These are phyloP conservation scores for Nitzschia sp. DNA, from an alignment of 108 stramenopile species.

Conservation along the genomic window DNA sequence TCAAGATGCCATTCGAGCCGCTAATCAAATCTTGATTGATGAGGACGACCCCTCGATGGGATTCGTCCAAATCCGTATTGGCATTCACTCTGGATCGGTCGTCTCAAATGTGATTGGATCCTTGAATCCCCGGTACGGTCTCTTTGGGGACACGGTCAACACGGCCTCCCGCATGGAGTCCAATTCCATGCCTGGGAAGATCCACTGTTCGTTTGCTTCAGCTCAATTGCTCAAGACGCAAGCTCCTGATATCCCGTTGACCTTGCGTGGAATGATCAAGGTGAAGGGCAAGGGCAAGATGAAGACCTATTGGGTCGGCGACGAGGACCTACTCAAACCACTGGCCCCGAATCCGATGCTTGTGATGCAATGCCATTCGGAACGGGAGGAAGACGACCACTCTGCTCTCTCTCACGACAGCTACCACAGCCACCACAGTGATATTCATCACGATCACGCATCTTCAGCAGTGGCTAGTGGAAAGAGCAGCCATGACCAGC, in stretches of 20 bases:
- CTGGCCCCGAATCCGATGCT: background rate
- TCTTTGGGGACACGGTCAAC: conserved; percentile 70
- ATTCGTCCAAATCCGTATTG: conserved; percentile 57
- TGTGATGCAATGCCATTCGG: background rate
- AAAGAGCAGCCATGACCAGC: background rate
- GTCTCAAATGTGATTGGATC: conserved; percentile 69
- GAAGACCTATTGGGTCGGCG: conserved; percentile 17
- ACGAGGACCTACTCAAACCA: background rate
- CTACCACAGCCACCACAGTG: background rate
- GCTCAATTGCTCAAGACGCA: conserved; percentile 8
- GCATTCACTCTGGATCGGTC: conserved; percentile 64
- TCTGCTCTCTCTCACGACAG: background rate
- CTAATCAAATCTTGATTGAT: conserved; percentile 37
- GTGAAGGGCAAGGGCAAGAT: conserved; percentile 57
- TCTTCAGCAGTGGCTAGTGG: background rate
- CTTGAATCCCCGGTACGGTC: conserved; percentile 55
- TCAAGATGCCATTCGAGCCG: conserved; percentile 43
- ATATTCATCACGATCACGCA: background rate
- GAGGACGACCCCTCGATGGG: conserved; percentile 44
- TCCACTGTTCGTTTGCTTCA: conserved; percentile 48
- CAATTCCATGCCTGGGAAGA: conserved; percentile 28
- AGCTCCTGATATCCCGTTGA: conserved; percentile 18
- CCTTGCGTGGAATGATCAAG: conserved; percentile 12
- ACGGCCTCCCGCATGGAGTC: conserved; percentile 61
- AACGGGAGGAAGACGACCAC: background rate